These are phyloP conservation scores for Diaporthe citri DNA, from an alignment of 2,329 filamentous ascomycete genomes.

Conservation along the genomic window DNA sequence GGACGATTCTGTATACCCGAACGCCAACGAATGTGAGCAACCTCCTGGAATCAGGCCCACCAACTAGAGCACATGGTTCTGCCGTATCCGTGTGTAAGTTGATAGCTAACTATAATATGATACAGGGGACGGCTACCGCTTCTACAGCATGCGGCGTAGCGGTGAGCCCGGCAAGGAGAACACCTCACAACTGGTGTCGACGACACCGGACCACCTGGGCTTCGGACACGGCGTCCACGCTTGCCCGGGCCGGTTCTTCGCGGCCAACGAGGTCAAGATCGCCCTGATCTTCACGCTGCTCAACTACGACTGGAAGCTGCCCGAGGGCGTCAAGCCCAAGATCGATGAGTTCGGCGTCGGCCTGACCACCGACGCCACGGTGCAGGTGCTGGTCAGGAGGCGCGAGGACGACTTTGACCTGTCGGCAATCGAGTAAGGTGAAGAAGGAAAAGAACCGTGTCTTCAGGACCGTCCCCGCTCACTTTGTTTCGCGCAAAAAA, in stretches of 20 bases:
- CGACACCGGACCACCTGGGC: slow-evolving; percentile 20
- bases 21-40: slow-evolving; percentile 3
- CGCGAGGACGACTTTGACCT: slow-evolving; percentile 21
- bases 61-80: neutral
- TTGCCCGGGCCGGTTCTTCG: slow-evolving; percentile 53
- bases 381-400: neutral
- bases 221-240: slow-evolving; percentile 52
- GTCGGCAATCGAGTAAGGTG: neutral
- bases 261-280: slow-evolving; percentile 49
- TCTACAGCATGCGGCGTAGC: slow-evolving; percentile 32
- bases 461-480: no score
- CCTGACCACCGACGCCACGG: neutral
- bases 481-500: neutral
- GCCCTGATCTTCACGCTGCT: slow-evolving; percentile 18
- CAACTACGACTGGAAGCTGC: slow-evolving; percentile 39
- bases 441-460: neutral
- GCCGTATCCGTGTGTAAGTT: neutral
- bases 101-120: neutral
- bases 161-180: slow-evolving; percentile 41
- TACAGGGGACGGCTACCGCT: slow-evolving; percentile 12
- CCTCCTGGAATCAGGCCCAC: neutral
- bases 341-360: neutral
- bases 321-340: slow-evolving; percentile 34
- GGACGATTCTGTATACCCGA: neutral
- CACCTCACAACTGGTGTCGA: slow-evolving; percentile 5